These are phyloP conservation scores for Mortierella sp. DNA, from an alignment of 371 early-diverging fungal species.

Conservation along the genomic window DNA sequence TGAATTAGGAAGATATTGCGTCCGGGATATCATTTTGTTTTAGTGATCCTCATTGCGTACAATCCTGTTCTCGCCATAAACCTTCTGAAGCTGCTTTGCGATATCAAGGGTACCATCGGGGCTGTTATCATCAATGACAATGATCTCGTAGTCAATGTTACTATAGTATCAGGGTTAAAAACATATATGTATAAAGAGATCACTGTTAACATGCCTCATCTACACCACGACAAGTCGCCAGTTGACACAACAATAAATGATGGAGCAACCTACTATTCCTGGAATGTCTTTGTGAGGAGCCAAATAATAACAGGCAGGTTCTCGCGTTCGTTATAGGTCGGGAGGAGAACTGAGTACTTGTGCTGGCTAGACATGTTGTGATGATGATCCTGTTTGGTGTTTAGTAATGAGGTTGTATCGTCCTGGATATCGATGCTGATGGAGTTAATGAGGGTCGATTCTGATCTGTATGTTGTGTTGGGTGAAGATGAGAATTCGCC, in stretches of 20 bases:
- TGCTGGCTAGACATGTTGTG: constrained; percentile 46
- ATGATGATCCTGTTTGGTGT: constrained; percentile 9
- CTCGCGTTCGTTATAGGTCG: constrained; percentile 99
- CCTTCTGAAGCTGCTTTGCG: constrained; percentile 86
- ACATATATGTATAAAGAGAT: no score
- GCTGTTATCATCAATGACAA: constrained; percentile 98
- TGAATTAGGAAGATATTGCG: no score
- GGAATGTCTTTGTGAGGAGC: constrained; percentile 90
- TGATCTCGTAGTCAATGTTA: constrained; percentile 92
- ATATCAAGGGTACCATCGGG: constrained; percentile 98
- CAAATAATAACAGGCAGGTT: constrained; percentile 96
- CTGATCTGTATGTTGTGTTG: constrained; percentile 10
- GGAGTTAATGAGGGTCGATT: constrained; percentile 23
- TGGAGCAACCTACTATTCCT: constrained; percentile 70
- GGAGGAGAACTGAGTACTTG: constrained; percentile 93
- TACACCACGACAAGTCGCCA: no score
- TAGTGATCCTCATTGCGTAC: no score
- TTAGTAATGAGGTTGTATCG: constrained; percentile 22
- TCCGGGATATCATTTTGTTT: no score
- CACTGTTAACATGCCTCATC: no score
- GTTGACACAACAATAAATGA: background rate
- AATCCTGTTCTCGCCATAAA: constrained; percentile 91
- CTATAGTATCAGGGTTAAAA: constrained; percentile 14
- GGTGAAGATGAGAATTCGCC: constrained; percentile 17
- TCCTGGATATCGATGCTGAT: constrained; percentile 53